Evolutionary conservation across 495 filamentous ascomycete species (phyloP).

Genomic region (Ramalina intermedia): DNA sequence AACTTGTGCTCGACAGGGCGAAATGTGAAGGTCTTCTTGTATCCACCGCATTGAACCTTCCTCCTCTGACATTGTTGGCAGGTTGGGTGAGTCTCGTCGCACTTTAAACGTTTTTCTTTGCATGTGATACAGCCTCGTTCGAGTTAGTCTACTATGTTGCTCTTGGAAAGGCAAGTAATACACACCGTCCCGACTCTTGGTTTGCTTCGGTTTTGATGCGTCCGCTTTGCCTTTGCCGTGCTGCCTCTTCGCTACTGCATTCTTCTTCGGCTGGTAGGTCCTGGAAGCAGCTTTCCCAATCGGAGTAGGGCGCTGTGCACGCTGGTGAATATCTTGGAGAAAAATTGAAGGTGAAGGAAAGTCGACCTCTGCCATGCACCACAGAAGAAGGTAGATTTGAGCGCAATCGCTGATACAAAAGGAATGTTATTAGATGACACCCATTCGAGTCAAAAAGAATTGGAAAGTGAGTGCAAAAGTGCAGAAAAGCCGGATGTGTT

Average conservation of each 20-base stretch:
- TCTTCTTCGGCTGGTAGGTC: not conserved
- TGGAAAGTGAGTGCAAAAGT: no score
- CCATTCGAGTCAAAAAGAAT: no score
- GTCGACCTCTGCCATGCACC: conserved; percentile 13
- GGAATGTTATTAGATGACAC: no score
- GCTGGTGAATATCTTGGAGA: conserved; percentile 29
- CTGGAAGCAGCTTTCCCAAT: conserved; percentile 4
- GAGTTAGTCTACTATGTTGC: conserved; percentile 21
- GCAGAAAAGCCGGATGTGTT: no score
- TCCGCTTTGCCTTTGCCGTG: conserved; percentile 8
- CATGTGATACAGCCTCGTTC: conserved; percentile 61
- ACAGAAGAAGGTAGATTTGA: not conserved
- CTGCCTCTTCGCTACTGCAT: conserved; percentile 2
- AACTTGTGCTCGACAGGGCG: conserved; percentile 43
- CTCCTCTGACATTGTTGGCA: conserved; percentile 62
- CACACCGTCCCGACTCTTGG: conserved; percentile 73
- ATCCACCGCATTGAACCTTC: conserved; percentile 59
- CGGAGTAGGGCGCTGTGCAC: conserved; percentile 16
- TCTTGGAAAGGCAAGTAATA: conserved; percentile 2
- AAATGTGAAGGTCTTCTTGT: conserved; percentile 80
- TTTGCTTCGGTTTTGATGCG: conserved; percentile 54
- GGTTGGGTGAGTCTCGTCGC: conserved; percentile 63
- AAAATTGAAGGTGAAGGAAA: conserved; percentile 49
- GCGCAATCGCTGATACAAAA: no score
- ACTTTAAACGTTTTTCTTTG: conserved; percentile 70